A percentile compares a stretch with the other conserved stretches of the same genome.
Conservation (phyloP, 2,329 filamentous ascomycete species). For the Emmonsia crescens region DNA sequence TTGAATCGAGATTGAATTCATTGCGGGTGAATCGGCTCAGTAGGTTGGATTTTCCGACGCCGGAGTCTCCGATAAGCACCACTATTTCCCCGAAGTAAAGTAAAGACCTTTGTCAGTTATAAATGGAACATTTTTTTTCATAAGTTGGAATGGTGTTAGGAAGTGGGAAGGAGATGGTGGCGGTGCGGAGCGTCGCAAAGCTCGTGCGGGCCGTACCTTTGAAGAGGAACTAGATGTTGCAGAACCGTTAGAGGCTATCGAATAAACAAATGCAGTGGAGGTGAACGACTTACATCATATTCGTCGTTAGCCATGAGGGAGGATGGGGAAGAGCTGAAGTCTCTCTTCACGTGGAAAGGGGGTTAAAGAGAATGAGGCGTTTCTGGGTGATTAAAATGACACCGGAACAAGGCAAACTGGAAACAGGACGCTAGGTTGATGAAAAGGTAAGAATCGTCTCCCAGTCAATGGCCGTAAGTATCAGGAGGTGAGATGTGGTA, state of each 20-base stretch:
- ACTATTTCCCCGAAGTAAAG: constrained; percentile 44
- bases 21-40: constrained; percentile 99
- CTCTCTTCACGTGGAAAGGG: neutral
- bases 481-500: neutral
- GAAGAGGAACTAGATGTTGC: constrained; percentile 65
- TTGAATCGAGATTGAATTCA: constrained; percentile 99
- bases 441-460: neutral
- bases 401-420: neutral
- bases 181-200: constrained; percentile 16
- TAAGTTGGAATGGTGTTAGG: neutral
- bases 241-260: constrained; percentile 6
- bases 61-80: constrained; percentile 97
- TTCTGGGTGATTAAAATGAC: neutral
- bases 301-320: constrained; percentile 93
- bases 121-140: neutral
- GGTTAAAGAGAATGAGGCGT: neutral
- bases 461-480: neutral
- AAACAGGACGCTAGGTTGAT: neutral
- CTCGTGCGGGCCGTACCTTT: constrained; percentile 57
- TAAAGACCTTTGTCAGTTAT: neutral
- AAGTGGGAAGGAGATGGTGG: constrained; percentile 11
- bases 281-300: constrained; percentile 72
- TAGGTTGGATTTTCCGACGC: constrained; percentile 99
- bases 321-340: constrained; percentile 10
- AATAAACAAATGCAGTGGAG: neutral